phyloP scores from a whole-genome alignment of 129 eudicot genomes.

The Apium graveolens region DNA sequence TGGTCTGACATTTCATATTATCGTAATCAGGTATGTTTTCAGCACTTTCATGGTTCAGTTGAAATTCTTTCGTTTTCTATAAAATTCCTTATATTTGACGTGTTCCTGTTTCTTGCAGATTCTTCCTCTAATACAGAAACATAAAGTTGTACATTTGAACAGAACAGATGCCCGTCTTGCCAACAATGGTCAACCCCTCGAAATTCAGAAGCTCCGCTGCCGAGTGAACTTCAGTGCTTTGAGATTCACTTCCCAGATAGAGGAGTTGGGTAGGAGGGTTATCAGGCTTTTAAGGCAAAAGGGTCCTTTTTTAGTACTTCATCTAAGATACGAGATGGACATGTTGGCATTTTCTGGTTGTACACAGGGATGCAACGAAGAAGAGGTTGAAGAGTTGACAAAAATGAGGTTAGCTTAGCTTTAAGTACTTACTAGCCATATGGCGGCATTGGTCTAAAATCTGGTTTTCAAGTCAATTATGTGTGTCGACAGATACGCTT shows the following conservation, averaged over 20 bases:
- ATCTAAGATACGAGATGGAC: constrained; percentile 93
- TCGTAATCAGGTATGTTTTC: constrained; percentile 54
- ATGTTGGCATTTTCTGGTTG: constrained; percentile 98
- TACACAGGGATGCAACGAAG: constrained; percentile 72
- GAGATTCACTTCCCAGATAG: constrained; percentile 72
- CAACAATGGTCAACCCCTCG: constrained; percentile 68
- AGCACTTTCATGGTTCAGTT: background rate
- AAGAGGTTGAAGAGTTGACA: constrained; percentile 80
- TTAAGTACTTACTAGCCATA: background rate
- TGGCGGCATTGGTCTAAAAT: background rate
- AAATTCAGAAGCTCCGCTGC: constrained; percentile 79
- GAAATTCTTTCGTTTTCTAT: background rate
- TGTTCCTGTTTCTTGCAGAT: constrained; percentile 36
- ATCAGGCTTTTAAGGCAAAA: constrained; percentile 55
- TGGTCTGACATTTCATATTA: constrained; percentile 97
- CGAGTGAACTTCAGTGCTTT: constrained; percentile 69
- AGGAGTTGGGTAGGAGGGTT: constrained; percentile 74
- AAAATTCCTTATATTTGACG: background rate
- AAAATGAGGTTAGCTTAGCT: constrained; percentile 65
- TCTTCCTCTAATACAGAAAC: constrained; percentile 77
- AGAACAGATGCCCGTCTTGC: constrained; percentile 96
- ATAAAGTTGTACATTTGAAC: constrained; percentile 75
- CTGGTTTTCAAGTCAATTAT: constrained; percentile 14
- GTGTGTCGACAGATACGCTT: constrained; percentile 59
- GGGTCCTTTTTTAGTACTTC: constrained; percentile 84